Evolutionary conservation across 352 stramenopile genomes (phyloP).

Genomic region (Globisporangium megalacanthum): DNA sequence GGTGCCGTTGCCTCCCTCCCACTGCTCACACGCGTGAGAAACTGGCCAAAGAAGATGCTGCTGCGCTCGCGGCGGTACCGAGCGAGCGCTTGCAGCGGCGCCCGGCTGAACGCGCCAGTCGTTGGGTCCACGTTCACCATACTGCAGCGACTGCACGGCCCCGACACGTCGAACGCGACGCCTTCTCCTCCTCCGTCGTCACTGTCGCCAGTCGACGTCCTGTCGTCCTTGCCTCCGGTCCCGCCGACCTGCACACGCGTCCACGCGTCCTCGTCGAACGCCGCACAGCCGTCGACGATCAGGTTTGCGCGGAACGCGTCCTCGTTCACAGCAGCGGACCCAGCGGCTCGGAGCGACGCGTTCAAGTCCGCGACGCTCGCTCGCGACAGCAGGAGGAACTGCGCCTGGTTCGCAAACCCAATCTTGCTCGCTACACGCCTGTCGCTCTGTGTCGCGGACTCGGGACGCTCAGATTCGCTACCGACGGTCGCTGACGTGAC

Average conservation of each 20-base stretch:
- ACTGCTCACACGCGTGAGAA: conserved; percentile 25
- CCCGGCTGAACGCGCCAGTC: conserved; percentile 45
- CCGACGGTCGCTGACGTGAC: conserved; percentile 2
- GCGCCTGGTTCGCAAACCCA: conserved; percentile 71
- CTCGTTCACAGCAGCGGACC: conserved; percentile 37
- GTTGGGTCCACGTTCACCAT: conserved; percentile 82
- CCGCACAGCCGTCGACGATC: conserved; percentile 52
- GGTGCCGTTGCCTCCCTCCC: background rate
- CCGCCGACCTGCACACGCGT: conserved; percentile 26
- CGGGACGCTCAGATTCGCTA: background rate
- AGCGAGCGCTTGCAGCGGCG: conserved; percentile 67
- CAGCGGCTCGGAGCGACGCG: conserved; percentile 22
- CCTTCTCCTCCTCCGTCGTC: conserved; percentile 10
- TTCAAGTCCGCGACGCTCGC: conserved; percentile 56
- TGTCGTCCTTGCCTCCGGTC: background rate
- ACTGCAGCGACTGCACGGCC: conserved; percentile 68
- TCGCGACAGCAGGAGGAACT: conserved; percentile 58
- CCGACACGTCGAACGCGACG: conserved; percentile 45
- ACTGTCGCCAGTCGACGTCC: background rate
- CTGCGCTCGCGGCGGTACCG: conserved; percentile 65
- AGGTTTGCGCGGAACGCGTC: conserved; percentile 73
- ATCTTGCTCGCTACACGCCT: conserved; percentile 24
- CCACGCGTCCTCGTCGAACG: conserved; percentile 81
- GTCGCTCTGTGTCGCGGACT: background rate
- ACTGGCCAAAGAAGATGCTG: conserved; percentile 84